Base-by-base conservation (phyloP, 257 asterid genomes). In the Solanum virginianum region DNA sequence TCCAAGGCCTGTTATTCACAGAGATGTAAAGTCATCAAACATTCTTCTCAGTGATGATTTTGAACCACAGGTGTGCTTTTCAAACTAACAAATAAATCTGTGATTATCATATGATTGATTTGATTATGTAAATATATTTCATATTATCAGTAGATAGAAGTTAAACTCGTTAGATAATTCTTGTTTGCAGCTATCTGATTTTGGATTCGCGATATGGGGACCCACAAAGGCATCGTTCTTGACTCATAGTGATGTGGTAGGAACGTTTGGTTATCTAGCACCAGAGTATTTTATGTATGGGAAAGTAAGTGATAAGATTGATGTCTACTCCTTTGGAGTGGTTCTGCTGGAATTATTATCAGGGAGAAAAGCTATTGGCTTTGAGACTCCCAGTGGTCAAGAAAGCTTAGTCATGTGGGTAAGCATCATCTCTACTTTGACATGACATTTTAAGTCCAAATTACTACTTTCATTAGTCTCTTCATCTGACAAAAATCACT, bases 211-310 rank as follows among this genome's bases (percentile, higher is more conserved):
- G 5, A 93, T 87, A 81, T 93, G 98, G 97, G 98, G 96, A 47
- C 98, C 99, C 9, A 88, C 94, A 70, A 88, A 88, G 18, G 84
- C 94, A 20, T 87, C 94, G 80, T 95, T 90, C 89, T 55, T 91
- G 88, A 93, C 91, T 56, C 91, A 97, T 60, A 91, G 90, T 70
- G 98, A 97, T 85, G 98, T 94, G 39, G 95, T 95, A 1, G 99
- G 99, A 88, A 97, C 99, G 17, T 97, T 97, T 79, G 99, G 99
- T 36, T 97, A 97, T 89, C 97, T 97, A 11, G 99, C 99, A 43
- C 99, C 99, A 0, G 99, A 97, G 89, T 97, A 97, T 87, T 95
- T 97, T 72, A 94, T 97, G 99, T 97, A 93, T 65, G 99, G 99
- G 8, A 94, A 94, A 92, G 93, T 97, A 29, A 97, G 99, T 22